Evolutionary conservation across 306 rosid genomes (phyloP).

Genomic region (Vachellia pachyceras): DNA sequence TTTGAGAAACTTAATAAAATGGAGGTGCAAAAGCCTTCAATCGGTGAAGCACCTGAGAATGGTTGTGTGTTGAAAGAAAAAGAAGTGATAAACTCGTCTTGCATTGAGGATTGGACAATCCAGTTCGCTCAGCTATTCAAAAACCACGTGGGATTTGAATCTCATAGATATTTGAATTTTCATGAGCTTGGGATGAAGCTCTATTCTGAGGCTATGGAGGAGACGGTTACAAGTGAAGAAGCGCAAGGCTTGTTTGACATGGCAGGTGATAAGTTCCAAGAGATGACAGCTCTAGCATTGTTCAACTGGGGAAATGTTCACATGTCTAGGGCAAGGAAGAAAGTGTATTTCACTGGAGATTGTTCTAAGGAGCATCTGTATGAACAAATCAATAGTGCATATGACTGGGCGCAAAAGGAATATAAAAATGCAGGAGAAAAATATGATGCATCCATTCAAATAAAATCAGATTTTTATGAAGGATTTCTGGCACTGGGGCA

Average conservation of each 20-base stretch:
- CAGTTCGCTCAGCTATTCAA: constrained; percentile 65
- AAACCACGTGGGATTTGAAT: constrained; percentile 67
- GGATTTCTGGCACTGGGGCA: constrained; percentile 57
- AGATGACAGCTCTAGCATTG: constrained; percentile 68
- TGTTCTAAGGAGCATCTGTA: constrained; percentile 40
- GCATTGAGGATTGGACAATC: constrained; percentile 74
- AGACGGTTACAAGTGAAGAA: constrained; percentile 72
- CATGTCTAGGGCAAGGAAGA: constrained; percentile 66
- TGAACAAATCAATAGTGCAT: constrained; percentile 49
- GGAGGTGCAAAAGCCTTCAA: constrained; percentile 18
- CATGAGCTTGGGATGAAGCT: constrained; percentile 71
- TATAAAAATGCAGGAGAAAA: constrained; percentile 55
- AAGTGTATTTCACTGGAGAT: constrained; percentile 49
- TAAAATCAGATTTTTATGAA: constrained; percentile 68
- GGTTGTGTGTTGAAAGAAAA: constrained; percentile 43
- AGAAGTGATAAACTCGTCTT: constrained; percentile 51
- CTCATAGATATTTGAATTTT: constrained; percentile 64
- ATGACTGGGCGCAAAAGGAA: constrained; percentile 56
- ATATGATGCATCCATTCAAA: constrained; percentile 53
- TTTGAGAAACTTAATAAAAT: constrained; percentile 44
- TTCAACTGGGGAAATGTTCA: constrained; percentile 76
- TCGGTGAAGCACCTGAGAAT: constrained; percentile 42
- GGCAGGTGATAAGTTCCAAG: constrained; percentile 71
- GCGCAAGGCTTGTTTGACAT: constrained; percentile 63
- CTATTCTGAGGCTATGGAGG: constrained; percentile 82